Base-by-base conservation (phyloP, 192 early-diverging fungal genomes). In the Jimgerdemannia flammicorona region DNA sequence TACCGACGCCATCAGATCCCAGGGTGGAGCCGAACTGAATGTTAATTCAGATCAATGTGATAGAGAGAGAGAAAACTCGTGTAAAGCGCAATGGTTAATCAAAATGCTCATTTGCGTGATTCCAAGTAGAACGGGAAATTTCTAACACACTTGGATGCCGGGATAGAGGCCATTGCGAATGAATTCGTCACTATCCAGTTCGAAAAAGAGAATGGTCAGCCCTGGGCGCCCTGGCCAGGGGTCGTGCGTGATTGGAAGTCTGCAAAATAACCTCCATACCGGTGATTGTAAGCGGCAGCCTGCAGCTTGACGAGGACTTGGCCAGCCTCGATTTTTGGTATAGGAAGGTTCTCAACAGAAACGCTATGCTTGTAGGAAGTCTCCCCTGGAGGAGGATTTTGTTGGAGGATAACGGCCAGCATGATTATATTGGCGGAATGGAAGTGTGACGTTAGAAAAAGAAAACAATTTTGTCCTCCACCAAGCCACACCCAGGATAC, bases 141-240 rank as follows among this genome's bases (percentile, higher is more conserved):
- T 59, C 49, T 59, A 6, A 68, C 67, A 9, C 67, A 68, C 67
- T 41, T 71, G 64, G 41, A 80, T 76, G 3, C 71, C 79, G 18
- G 79, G 79, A 59, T 80, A 80, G n/a, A 70, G 17, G 8, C 75
- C 75, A 40, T 76, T 49, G 67, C 75, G 79, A 44, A 80, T 80
- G 74, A 74, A 80, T 39, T 75, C 65, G 72, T 80, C 79, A 41
- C 74, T 75, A 44, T 41, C 20, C 40, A 70, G 40, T 43, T 39
- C 18, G 19, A 42, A 70, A 44, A 42, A 42, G 44, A 44, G 42
- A 44, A 44, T 44, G 44, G 40, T 70, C 29, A 29, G 29, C 29
- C 29, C 29, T 29, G 29, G 29, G 29, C 29, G 29, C 41, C 41
- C 41, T 14, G 67, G 42, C 1, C 69, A 18, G 69, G 44, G 19